Evolutionary conservation across 768 basidiomycete genomes (phyloP).

Genomic region (Leccinellum luteum): DNA sequence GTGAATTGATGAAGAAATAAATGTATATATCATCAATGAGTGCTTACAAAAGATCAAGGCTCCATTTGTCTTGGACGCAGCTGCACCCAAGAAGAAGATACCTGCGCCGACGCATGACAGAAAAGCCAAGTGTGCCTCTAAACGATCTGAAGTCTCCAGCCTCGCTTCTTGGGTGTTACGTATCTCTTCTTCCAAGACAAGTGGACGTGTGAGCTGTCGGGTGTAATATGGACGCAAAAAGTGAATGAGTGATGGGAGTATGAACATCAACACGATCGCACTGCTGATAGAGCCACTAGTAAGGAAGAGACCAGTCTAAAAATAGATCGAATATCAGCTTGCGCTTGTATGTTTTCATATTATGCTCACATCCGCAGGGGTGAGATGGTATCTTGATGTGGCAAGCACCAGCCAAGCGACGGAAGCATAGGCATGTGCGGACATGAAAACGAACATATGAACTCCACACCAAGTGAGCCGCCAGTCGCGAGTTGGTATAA

Average conservation of each 20-base stretch:
- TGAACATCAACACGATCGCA: constrained; percentile 16
- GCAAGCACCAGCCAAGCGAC: constrained; percentile 22
- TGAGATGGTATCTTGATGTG: constrained; percentile 27
- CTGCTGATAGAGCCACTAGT: constrained; percentile 15
- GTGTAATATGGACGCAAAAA: constrained; percentile 28
- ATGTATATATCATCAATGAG: neutral
- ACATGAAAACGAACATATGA: constrained; percentile 24
- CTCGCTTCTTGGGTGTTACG: neutral
- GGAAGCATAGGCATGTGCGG: constrained; percentile 13
- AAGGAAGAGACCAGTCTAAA: constrained; percentile 30
- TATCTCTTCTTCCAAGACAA: neutral
- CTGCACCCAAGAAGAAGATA: constrained; percentile 12
- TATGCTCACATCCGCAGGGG: constrained; percentile 24
- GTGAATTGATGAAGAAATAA: neutral
- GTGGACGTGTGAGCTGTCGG: neutral
- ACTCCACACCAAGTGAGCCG: constrained; percentile 29
- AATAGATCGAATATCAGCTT: neutral
- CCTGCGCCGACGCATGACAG: constrained; percentile 17
- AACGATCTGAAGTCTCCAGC: constrained; percentile 21
- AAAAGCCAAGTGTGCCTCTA: constrained; percentile 30
- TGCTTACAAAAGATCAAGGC: constrained; percentile 16
- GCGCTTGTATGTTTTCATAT: neutral
- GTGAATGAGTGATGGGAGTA: constrained; percentile 23
- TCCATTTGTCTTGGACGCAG: constrained; percentile 6
- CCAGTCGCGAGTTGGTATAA: constrained; percentile 28